Evolutionary conservation across 1,284 basidiomycete genomes (phyloP), one percentile per base, ranked within the genome.

Genomic region (Dichomitus squalens): DNA sequence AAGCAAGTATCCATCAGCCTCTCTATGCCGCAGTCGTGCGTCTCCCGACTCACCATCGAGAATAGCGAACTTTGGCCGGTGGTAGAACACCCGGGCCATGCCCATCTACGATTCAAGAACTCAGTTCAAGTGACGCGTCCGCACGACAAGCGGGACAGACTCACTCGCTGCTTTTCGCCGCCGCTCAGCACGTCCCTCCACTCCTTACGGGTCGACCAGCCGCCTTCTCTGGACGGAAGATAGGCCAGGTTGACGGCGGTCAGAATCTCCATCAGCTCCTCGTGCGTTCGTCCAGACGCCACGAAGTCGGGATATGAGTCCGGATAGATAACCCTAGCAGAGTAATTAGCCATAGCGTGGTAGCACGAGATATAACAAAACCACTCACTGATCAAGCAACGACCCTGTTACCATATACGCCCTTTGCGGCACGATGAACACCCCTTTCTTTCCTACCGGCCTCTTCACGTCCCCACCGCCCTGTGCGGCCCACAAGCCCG

Each of bases 131-230:
- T 20, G 11, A 11, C 18, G 12, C 35, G 35, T n/a, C 31, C 21
- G 40, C 20, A 51, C 44, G n/a, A 6, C n/a, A 11, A 20, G 5
- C 14, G 14, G 0, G n/a, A 16, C 9, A 14, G 7, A 59, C 86
- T 55, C 59, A 91, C 90, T 66, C 93, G 73, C 73, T 98, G 96
- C 75, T 97, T 98, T 81, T 98, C 96, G 1, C 96, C 96, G 0
- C 96, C 96, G 64, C 92, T 95, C 68, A 95, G 75, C 39, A 96
- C 92, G 72, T 96, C 94, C 66, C 95, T 87, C 96, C 96, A 98
- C 73, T 98, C 96, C 76, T 98, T 98, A 66, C 91, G 78, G 16
- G 93, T 91, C 59, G 80, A 82, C 86, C 93, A 93, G 0, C 95
- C 95, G 0, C 96, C 96, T 73, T 98, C 96, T 34, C 96, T 79